phyloP scores from a whole-genome alignment of 768 basidiomycete species.

The Mycena rosella region DNA sequence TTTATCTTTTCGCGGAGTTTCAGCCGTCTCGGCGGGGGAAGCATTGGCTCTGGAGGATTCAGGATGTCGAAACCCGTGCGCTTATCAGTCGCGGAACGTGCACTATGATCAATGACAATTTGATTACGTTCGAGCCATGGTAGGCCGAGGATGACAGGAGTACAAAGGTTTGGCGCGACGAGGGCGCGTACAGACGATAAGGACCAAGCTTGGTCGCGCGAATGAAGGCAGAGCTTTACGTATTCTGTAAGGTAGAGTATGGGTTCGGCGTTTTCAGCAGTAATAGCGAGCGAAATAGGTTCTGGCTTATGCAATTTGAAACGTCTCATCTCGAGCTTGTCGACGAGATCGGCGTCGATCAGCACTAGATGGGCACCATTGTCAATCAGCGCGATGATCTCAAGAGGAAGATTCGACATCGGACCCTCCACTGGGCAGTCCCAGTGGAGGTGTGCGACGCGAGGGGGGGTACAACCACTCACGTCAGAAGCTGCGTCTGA shows the following conservation, averaged over 20 bases:
- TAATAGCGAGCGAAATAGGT: neutral
- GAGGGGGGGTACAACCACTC: neutral
- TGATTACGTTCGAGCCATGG: neutral
- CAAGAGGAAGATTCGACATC: neutral
- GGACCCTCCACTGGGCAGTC: slow-evolving; percentile 17
- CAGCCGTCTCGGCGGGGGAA: neutral
- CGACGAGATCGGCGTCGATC: neutral
- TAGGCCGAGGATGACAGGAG: neutral
- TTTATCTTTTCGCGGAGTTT: neutral
- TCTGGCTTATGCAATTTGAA: slow-evolving; percentile 5
- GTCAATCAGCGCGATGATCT: slow-evolving; percentile 9
- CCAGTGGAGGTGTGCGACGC: slow-evolving; percentile 6
- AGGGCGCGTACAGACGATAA: neutral
- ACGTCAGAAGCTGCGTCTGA: no score
- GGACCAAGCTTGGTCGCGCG: neutral
- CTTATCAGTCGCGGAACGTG: neutral
- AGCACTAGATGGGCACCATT: slow-evolving; percentile 17
- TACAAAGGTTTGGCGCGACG: neutral
- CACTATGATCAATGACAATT: neutral
- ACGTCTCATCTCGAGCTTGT: neutral
- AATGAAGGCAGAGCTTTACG: neutral
- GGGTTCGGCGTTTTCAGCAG: no score
- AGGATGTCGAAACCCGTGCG: neutral
- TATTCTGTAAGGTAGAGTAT: no score
- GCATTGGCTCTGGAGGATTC: neutral